Evolutionary conservation across 2,329 filamentous ascomycete genomes (phyloP).

Genomic region (Fusarium floridanum): DNA sequence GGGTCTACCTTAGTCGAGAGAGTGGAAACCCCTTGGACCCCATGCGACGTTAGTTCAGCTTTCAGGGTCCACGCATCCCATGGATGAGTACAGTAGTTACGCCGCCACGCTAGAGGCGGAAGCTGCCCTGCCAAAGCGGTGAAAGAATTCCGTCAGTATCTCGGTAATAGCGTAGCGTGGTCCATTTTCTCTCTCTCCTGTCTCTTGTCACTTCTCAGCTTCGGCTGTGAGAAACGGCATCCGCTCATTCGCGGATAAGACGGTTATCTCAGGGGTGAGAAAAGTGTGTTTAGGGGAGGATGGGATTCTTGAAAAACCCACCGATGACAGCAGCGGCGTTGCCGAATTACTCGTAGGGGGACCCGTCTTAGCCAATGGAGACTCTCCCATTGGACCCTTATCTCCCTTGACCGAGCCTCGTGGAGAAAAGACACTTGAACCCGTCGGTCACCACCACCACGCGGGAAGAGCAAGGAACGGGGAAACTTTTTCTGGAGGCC

Average conservation of each 20-base stretch:
- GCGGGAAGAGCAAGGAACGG: not conserved
- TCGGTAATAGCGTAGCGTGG: constrained; percentile 14
- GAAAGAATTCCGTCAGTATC: constrained; percentile 21
- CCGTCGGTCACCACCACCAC: constrained; percentile 25
- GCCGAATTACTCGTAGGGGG: constrained; percentile 31
- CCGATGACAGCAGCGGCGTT: constrained; percentile 29
- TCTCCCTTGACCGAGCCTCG: not conserved
- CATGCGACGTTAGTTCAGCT: constrained; percentile 9
- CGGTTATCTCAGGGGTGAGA: constrained; percentile 15
- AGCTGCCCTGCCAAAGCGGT: constrained; percentile 29
- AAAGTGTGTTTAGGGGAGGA: constrained; percentile 8
- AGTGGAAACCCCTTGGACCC: constrained; percentile 34
- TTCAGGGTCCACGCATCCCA: constrained; percentile 37
- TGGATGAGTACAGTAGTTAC: not conserved
- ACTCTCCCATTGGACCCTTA: not conserved
- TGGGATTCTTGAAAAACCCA: constrained; percentile 30
- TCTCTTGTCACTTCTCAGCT: constrained; percentile 14
- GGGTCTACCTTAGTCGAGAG: not conserved
- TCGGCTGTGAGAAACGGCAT: not conserved
- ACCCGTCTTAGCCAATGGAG: constrained; percentile 20
- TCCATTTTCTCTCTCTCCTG: constrained; percentile 8
- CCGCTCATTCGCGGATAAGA: constrained; percentile 8
- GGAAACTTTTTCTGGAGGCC: not conserved
- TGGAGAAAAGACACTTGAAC: constrained; percentile 1
- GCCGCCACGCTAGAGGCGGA: constrained; percentile 34